Evolutionary conservation across 768 basidiomycete genomes (phyloP).

Genomic region (Podaxis carcinomalis): DNA sequence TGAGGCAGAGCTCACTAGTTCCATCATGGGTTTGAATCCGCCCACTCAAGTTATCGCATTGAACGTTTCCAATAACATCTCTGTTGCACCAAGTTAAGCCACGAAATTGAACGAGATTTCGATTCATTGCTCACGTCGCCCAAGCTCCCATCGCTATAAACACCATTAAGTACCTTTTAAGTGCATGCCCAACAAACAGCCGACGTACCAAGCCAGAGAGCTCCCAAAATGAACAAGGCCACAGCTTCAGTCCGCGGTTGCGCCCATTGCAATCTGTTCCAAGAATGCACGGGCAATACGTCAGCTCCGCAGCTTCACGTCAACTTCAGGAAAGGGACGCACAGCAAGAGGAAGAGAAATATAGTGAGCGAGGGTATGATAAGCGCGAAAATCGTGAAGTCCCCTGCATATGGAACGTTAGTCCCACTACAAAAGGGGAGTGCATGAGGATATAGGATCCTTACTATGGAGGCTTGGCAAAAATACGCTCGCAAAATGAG

Average conservation of each 20-base stretch:
- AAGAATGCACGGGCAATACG: neutral
- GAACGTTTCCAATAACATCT: slow-evolving; percentile 62
- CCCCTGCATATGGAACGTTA: slow-evolving; percentile 35
- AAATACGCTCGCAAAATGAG: slow-evolving; percentile 64
- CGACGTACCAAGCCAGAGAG: slow-evolving; percentile 68
- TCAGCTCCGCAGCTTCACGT: neutral
- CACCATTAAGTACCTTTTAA: slow-evolving; percentile 4
- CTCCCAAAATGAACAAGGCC: slow-evolving; percentile 47
- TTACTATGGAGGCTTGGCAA: slow-evolving; percentile 61
- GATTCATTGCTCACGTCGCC: slow-evolving; percentile 48
- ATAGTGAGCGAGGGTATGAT: slow-evolving; percentile 64
- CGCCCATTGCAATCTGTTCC: slow-evolving; percentile 62
- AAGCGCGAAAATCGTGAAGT: slow-evolving; percentile 68
- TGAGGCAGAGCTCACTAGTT: slow-evolving; percentile 36
- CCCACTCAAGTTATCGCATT: slow-evolving; percentile 51
- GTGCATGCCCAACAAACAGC: neutral
- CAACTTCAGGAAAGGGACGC: slow-evolving; percentile 16
- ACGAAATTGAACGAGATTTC: neutral
- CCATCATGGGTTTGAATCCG: slow-evolving; percentile 43
- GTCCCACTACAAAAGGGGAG: neutral
- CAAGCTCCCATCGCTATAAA: slow-evolving; percentile 68
- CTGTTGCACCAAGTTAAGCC: slow-evolving; percentile 28
- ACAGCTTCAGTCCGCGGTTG: slow-evolving; percentile 61
- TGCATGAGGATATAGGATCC: slow-evolving; percentile 17
- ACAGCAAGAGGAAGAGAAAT: slow-evolving; percentile 58